Evolutionary conservation across 2,329 filamentous ascomycete species (phyloP).

Genomic region (Pseudogymnoascus sp.): DNA sequence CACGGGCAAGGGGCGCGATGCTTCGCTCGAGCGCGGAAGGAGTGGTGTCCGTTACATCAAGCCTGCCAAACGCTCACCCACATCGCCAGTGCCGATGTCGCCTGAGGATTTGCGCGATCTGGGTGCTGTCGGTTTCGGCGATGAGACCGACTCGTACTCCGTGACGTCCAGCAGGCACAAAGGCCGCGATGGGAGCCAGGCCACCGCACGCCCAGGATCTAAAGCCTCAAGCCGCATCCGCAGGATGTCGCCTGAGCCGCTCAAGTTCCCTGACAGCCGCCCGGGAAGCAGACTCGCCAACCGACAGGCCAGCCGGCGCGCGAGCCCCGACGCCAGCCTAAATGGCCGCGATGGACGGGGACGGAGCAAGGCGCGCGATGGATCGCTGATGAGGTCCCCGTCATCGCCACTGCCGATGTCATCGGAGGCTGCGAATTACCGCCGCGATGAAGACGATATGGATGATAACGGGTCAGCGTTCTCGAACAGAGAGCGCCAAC

Average conservation of each 20-base stretch:
- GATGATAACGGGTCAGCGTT: constrained; percentile 53
- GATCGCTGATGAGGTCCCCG: constrained; percentile 60
- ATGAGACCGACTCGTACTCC: constrained; percentile 24
- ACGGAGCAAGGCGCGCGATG: constrained; percentile 53
- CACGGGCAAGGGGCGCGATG: constrained; percentile 47
- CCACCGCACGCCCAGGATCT: constrained; percentile 28
- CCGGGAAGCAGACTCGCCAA: constrained; percentile 29
- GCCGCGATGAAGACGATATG: constrained; percentile 54
- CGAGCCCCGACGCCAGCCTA: constrained; percentile 29
- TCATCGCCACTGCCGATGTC: constrained; percentile 75
- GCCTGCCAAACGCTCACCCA: constrained; percentile 77
- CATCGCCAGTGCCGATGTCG: constrained; percentile 89
- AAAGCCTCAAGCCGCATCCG: constrained; percentile 29
- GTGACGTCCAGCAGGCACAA: constrained; percentile 18
- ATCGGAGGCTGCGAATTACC: constrained; percentile 44
- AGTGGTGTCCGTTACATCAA: constrained; percentile 60
- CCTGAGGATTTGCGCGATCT: constrained; percentile 71
- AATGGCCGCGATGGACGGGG: constrained; percentile 45
- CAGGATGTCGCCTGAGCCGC: constrained; percentile 23
- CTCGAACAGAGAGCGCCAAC: constrained; percentile 48
- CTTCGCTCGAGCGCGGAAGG: constrained; percentile 65
- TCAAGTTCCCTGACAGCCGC: constrained; percentile 10
- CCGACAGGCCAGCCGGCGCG: constrained; percentile 33
- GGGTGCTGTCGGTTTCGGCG: constrained; percentile 32
- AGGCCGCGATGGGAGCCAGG: constrained; percentile 20